Conservation (phyloP, 306 rosid genomes). For the Urtica urens region DNA sequence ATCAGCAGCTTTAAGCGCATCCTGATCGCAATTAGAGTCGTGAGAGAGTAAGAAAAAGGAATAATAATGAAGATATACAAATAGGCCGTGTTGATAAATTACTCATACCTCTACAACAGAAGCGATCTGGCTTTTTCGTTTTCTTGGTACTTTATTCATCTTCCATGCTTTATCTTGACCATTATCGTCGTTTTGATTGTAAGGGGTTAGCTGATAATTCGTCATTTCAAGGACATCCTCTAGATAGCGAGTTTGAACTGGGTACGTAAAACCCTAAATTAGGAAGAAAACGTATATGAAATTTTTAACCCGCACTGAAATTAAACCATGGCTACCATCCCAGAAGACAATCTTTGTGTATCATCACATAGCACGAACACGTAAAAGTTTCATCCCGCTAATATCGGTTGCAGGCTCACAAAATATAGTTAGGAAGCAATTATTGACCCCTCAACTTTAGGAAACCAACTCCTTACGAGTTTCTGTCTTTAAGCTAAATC, state of each 20-base stretch:
- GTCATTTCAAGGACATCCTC: conserved; percentile 77
- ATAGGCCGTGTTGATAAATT: conserved; percentile 2
- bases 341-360: too few species aligned
- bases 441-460: too few species aligned
- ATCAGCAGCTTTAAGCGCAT: conserved; percentile 66
- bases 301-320: neutral
- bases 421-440: too few species aligned
- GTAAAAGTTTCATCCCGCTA: too few species aligned
- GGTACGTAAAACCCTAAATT: conserved; percentile 73
- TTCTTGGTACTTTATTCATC: conserved; percentile 80
- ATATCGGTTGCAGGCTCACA: too few species aligned
- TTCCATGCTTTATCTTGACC: conserved; percentile 94
- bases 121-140: conserved; percentile 95
- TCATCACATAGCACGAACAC: too few species aligned
- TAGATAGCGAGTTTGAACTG: conserved; percentile 70
- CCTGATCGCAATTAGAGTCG: conserved; percentile 55
- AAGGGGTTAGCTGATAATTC: conserved; percentile 61
- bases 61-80: conserved; percentile 1
- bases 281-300: conserved; percentile 2
- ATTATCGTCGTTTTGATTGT: conserved; percentile 88
- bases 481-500: too few species aligned
- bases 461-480: too few species aligned
- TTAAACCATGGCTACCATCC: too few species aligned
- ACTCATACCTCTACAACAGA: conserved; percentile 63
- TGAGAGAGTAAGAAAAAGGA: conserved; percentile 16